phyloP scores from a whole-genome alignment of 2,329 filamentous ascomycete species.

The Nannizziopsis barbatae region DNA sequence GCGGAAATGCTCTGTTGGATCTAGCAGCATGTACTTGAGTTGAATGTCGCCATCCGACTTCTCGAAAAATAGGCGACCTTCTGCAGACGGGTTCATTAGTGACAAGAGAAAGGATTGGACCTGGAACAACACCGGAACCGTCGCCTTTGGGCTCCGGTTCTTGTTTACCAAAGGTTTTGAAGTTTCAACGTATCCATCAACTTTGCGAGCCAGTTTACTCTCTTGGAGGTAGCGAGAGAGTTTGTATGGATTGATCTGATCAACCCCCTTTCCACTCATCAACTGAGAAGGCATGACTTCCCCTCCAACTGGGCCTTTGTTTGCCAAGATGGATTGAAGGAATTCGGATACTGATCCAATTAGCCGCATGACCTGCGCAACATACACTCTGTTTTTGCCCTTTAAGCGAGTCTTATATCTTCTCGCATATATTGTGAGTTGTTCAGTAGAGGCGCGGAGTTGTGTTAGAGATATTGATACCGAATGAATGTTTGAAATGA shows the following conservation, averaged over 20 bases:
- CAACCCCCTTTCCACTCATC: conserved; percentile 71
- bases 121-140: conserved; percentile 49
- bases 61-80: conserved; percentile 50
- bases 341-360: conserved; percentile 66
- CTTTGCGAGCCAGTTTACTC: conserved; percentile 86
- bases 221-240: conserved; percentile 78
- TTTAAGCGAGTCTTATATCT: conserved; percentile 82
- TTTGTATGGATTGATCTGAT: conserved; percentile 91
- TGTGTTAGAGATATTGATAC: conserved; percentile 63
- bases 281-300: conserved; percentile 60
- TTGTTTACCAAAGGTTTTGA: conserved; percentile 35
- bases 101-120: conserved; percentile 62
- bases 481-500: conserved; percentile 76
- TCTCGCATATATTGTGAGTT: conserved; percentile 71
- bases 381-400: conserved; percentile 80
- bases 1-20: conserved; percentile 82
- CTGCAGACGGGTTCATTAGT: conserved; percentile 70
- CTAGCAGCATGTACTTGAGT: conserved; percentile 77
- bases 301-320: conserved; percentile 45
- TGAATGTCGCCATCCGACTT: conserved; percentile 42
- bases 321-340: conserved; percentile 44
- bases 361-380: conserved; percentile 75
- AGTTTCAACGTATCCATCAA: conserved; percentile 69
- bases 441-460: conserved; percentile 58
- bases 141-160: conserved; percentile 17